These are phyloP conservation scores for Ailanthus altissimus DNA, from an alignment of 345 rosid genomes.

Conservation along the genomic window DNA sequence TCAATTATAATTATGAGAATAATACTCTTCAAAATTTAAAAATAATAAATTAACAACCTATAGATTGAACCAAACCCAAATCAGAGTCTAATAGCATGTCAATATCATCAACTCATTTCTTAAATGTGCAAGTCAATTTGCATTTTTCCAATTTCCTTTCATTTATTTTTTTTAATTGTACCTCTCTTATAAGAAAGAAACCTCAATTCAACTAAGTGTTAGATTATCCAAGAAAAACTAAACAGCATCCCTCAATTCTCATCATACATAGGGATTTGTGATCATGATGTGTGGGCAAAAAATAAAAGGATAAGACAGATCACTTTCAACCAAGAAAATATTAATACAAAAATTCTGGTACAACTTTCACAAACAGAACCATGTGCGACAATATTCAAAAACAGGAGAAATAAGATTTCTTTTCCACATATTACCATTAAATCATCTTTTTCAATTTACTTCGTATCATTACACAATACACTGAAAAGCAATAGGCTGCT, in stretches of 20 bases:
- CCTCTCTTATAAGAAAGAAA: background rate
- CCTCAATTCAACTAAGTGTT: background rate
- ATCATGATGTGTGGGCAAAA: background rate
- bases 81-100: background rate
- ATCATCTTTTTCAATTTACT: background rate
- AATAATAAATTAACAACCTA: background rate
- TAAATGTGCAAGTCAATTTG: background rate
- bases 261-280: background rate
- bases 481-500: background rate
- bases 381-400: background rate
- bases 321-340: background rate
- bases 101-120: background rate
- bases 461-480: background rate
- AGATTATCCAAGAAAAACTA: background rate
- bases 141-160: background rate
- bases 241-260: background rate
- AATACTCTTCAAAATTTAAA: background rate
- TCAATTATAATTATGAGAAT: background rate
- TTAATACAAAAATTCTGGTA: background rate
- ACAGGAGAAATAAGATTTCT: background rate
- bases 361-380: background rate
- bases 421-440: conserved; percentile 1
- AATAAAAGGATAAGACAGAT: background rate
- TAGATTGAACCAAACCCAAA: background rate
- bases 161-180: too few species aligned